Evolutionary conservation across 257 asterid genomes (phyloP).

Genomic region (Solanum rostratum): DNA sequence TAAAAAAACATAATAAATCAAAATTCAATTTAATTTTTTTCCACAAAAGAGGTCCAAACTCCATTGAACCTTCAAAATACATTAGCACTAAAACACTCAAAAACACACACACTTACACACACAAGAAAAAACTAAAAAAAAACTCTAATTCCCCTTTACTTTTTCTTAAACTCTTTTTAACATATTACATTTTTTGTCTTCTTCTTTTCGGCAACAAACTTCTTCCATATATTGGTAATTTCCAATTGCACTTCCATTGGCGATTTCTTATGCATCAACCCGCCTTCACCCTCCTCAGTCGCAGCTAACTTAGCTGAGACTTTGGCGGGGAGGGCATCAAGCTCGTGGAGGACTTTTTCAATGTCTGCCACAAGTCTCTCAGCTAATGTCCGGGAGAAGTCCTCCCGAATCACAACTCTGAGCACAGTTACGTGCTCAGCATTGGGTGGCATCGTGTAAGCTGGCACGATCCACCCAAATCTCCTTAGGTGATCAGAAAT

Average conservation of each 20-base stretch:
- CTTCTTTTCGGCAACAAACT: conserved; percentile 6
- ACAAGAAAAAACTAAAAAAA: neutral
- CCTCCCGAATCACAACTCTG: conserved; percentile 10
- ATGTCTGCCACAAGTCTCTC: conserved; percentile 9
- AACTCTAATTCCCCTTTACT: neutral
- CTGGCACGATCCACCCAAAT: conserved; percentile 19
- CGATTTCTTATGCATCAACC: neutral
- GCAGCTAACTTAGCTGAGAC: neutral
- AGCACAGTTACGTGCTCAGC: conserved; percentile 12
- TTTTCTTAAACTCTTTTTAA: neutral
- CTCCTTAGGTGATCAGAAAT: conserved; percentile 7
- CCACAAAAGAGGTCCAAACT: neutral
- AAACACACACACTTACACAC: neutral
- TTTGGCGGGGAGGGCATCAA: neutral
- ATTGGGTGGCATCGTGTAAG: conserved; percentile 16
- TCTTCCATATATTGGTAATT: conserved; percentile 12
- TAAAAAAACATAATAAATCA: neutral
- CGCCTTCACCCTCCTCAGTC: neutral
- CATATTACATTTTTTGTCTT: neutral
- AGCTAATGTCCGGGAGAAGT: conserved; percentile 10
- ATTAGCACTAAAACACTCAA: neutral
- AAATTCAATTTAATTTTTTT: neutral
- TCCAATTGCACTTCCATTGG: conserved; percentile 8
- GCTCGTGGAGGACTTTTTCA: conserved; percentile 5
- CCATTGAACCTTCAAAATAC: neutral